Percentiles rank a stretch among this genome's conserved stretches.
These are phyloP conservation scores for Cubamyces lactineus DNA, from an alignment of 768 basidiomycete species.

Conservation along the genomic window DNA sequence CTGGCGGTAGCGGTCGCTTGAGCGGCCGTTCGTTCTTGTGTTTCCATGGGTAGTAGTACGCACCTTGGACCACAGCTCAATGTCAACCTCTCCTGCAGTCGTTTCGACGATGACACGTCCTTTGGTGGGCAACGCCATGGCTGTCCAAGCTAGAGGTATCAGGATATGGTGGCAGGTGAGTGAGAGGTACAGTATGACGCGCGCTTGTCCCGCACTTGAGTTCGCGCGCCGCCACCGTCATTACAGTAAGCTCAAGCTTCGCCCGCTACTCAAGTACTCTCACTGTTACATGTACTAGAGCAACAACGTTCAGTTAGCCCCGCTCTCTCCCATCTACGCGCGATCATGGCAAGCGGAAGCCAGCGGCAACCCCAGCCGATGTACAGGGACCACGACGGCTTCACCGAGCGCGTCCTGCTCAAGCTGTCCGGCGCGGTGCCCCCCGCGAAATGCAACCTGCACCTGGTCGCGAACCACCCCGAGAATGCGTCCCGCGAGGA, in stretches of 20 bases:
- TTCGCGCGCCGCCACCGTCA: not conserved
- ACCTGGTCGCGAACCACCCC: slow-evolving; percentile 11
- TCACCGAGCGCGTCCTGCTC: slow-evolving; percentile 7
- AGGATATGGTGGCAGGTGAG: slow-evolving; percentile 3
- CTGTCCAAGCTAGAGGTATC: not conserved
- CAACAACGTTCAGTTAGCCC: no score
- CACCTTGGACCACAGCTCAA: slow-evolving; percentile 93
- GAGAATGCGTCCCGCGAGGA: slow-evolving; percentile 9
- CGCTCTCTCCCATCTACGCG: no score
- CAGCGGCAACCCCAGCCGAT: not conserved
- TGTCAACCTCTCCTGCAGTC: slow-evolving; percentile 84
- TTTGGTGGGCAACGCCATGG: slow-evolving; percentile 82
- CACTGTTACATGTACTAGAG: no score
- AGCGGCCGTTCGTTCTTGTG: not conserved
- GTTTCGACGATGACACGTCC: slow-evolving; percentile 89
- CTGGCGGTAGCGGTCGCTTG: slow-evolving; percentile 38
- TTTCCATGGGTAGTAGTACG: not conserved
- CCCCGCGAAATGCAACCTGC: slow-evolving; percentile 20
- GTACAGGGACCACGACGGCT: slow-evolving; percentile 13
- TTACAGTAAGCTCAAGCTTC: not conserved
- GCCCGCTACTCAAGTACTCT: no score
- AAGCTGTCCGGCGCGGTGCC: slow-evolving; percentile 13
- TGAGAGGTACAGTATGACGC: slow-evolving; percentile 13
- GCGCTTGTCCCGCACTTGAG: not conserved
- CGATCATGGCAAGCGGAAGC: not conserved